Percentiles rank a stretch among this genome's conserved stretches.
These are phyloP conservation scores for Botrytis elliptica DNA, from an alignment of 2,329 filamentous ascomycete species.

Conservation along the genomic window DNA sequence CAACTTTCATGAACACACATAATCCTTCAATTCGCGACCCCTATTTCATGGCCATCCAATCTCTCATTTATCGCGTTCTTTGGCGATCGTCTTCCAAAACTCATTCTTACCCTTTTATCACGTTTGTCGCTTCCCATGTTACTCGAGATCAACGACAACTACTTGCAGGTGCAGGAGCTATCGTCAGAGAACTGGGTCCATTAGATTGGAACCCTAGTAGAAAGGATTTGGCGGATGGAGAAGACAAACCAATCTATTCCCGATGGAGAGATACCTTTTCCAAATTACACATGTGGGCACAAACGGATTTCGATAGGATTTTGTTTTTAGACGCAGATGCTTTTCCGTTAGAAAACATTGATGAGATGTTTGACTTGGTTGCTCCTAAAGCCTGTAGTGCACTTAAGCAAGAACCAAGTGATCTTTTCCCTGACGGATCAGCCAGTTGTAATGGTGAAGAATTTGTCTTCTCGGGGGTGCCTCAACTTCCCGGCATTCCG, in stretches of 20 bases:
- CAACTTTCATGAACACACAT: slow-evolving; percentile 25
- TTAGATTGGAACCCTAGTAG: slow-evolving; percentile 21
- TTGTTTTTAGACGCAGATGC: slow-evolving; percentile 25
- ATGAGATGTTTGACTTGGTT: slow-evolving; percentile 25
- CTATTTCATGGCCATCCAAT: slow-evolving; percentile 26
- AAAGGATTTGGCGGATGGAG: background rate
- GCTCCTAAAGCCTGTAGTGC: slow-evolving; percentile 14
- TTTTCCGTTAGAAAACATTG: slow-evolving; percentile 25
- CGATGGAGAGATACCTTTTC: slow-evolving; percentile 26
- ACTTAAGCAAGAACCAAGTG: background rate
- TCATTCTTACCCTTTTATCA: slow-evolving; percentile 23
- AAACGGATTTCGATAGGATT: slow-evolving; percentile 23
- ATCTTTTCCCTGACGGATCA: slow-evolving; percentile 6
- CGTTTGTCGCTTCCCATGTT: slow-evolving; percentile 25
- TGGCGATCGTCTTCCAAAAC: slow-evolving; percentile 21
- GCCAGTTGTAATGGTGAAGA: background rate
- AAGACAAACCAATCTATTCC: slow-evolving; percentile 8
- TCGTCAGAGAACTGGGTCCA: slow-evolving; percentile 22
- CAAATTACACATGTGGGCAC: slow-evolving; percentile 26
- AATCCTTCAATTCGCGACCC: slow-evolving; percentile 22
- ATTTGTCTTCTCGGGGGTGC: slow-evolving; percentile 9
- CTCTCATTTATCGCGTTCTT: slow-evolving; percentile 24
- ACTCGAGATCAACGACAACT: slow-evolving; percentile 21
- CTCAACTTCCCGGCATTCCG: background rate
- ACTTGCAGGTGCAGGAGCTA: slow-evolving; percentile 24